Percentiles rank a stretch among this genome's conserved stretches.
Evolutionary conservation across 768 basidiomycete species (phyloP).

Genomic region (Arthromyces matolae): DNA sequence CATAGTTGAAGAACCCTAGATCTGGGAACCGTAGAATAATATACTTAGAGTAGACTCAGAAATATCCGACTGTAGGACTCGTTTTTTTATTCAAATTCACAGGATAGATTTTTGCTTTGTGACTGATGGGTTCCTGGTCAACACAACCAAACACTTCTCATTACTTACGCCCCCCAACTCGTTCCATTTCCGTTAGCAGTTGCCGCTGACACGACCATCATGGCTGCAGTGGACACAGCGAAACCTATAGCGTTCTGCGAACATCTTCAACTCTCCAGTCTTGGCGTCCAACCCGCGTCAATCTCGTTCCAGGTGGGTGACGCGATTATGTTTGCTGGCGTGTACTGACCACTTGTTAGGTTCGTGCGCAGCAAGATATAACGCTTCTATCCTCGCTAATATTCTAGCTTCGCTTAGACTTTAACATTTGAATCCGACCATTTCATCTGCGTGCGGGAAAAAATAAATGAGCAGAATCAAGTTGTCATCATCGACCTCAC

Average conservation of each 20-base stretch:
- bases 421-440: slow-evolving; percentile 96
- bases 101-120: too few species aligned
- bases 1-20: too few species aligned
- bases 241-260: slow-evolving; percentile 90
- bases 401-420: slow-evolving; percentile 44
- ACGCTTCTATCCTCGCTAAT: too few species aligned
- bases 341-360: slow-evolving; percentile 31
- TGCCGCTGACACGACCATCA: slow-evolving; percentile 24
- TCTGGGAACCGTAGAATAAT: too few species aligned
- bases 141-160: slow-evolving; percentile 14
- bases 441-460: slow-evolving; percentile 97
- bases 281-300: slow-evolving; percentile 93
- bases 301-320: slow-evolving; percentile 90
- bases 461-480: slow-evolving; percentile 91
- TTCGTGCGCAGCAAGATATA: slow-evolving; percentile 20
- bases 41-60: too few species aligned
- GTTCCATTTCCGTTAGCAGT: slow-evolving; percentile 10
- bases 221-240: slow-evolving; percentile 46
- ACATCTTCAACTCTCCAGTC: slow-evolving; percentile 90
- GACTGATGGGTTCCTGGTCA: background rate
- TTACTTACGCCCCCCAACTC: too few species aligned
- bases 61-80: too few species aligned
- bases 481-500: slow-evolving; percentile 98
- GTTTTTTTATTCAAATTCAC: too few species aligned
- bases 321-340: slow-evolving; percentile 32